Evolutionary conservation across 345 rosid species (phyloP).

Genomic region (Physaria fendleri): DNA sequence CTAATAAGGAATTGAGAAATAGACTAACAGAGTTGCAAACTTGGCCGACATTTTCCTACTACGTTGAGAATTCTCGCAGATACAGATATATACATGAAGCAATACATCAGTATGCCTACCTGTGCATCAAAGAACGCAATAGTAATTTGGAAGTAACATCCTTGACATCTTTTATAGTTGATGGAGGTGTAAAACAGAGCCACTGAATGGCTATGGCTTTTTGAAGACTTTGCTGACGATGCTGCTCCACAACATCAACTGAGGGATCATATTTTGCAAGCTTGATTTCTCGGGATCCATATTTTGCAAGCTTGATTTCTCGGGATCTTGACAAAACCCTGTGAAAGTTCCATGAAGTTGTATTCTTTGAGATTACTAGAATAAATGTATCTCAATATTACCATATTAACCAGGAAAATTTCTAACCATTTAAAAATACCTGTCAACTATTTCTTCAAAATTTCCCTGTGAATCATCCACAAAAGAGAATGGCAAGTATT

Average conservation of each 20-base stretch:
- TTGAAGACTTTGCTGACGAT: conserved; percentile 84
- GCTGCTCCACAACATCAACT: conserved; percentile 87
- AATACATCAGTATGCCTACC: conserved; percentile 39
- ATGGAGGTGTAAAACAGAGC: conserved; percentile 97
- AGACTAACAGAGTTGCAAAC: neutral
- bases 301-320: conserved; percentile 67
- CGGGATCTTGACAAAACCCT: conserved; percentile 92
- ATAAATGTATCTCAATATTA: conserved; percentile 4
- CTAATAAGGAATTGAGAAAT: neutral
- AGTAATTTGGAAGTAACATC: conserved; percentile 67
- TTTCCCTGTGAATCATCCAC: conserved; percentile 71
- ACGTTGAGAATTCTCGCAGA: neutral
- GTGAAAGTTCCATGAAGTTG: conserved; percentile 23
- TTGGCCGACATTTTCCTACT: neutral
- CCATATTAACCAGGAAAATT: conserved; percentile 1
- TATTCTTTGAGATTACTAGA: conserved; percentile 14
- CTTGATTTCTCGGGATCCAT: conserved; percentile 66
- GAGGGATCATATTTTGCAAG: conserved; percentile 65
- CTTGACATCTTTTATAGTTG: conserved; percentile 61
- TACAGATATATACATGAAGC: neutral
- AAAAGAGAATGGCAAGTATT: conserved; percentile 71
- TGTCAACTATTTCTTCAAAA: conserved; percentile 94
- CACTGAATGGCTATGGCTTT: conserved; percentile 92
- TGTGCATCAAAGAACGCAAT: conserved; percentile 72
- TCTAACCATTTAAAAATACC: conserved; percentile 39